These are phyloP conservation scores for Silene latifolia DNA, from an alignment of 148 eudicot genomes.

Conservation along the genomic window DNA sequence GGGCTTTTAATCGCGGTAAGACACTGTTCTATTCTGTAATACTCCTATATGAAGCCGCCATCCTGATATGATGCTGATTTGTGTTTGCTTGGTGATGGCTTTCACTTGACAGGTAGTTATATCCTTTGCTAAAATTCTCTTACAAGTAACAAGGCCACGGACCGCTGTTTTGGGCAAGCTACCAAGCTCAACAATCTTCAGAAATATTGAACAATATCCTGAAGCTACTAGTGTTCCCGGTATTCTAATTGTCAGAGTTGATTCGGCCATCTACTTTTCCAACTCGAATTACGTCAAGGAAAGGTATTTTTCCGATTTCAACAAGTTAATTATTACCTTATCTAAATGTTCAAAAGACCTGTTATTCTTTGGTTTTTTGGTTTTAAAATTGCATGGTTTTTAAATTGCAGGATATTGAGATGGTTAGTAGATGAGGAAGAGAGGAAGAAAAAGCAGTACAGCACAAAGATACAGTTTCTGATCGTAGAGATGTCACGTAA, in stretches of 20 bases:
- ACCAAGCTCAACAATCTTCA: slow-evolving; percentile 63
- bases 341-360: neutral
- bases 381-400: neutral
- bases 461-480: slow-evolving; percentile 54
- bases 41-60: neutral
- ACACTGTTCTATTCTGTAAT: neutral
- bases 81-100: neutral
- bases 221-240: slow-evolving; percentile 75
- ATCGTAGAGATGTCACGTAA: slow-evolving; percentile 91
- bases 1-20: slow-evolving; percentile 88
- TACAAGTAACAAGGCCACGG: slow-evolving; percentile 86
- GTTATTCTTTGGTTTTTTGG: neutral
- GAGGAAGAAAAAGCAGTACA: slow-evolving; percentile 35
- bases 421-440: slow-evolving; percentile 79
- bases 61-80: neutral
- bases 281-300: slow-evolving; percentile 73
- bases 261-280: slow-evolving; percentile 81
- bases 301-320: slow-evolving; percentile 33
- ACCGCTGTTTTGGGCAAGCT: slow-evolving; percentile 70
- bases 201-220: slow-evolving; percentile 72
- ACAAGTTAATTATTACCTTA: neutral
- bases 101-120: slow-evolving; percentile 51
- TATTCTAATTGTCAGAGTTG: slow-evolving; percentile 63
- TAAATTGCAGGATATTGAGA: slow-evolving; percentile 63
- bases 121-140: slow-evolving; percentile 75